Percentiles rank a stretch among this genome's conserved stretches.
These are phyloP conservation scores for Xylaria sp. DNA, from an alignment of 2,329 filamentous ascomycete species.

Conservation along the genomic window DNA sequence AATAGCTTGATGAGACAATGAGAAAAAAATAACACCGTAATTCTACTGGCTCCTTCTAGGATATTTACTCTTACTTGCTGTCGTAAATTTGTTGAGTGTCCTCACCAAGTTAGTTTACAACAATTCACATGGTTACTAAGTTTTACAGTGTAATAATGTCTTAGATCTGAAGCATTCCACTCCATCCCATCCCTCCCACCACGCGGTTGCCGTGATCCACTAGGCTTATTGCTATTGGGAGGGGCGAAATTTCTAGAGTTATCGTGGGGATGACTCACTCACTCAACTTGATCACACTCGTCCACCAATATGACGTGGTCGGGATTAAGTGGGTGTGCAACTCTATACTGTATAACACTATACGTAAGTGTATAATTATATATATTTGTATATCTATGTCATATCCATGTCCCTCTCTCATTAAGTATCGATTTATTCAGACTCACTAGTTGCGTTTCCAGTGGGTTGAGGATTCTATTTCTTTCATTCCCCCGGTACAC, in stretches of 20 bases:
- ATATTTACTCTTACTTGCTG: not conserved
- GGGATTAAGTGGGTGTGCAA: conserved; percentile 21
- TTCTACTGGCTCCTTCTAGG: not conserved
- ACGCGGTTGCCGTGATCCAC: conserved; percentile 21
- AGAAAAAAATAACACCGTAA: not conserved
- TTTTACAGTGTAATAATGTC: not conserved
- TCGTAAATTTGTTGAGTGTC: conserved; percentile 6
- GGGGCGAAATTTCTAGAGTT: not conserved
- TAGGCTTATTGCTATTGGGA: conserved; percentile 24
- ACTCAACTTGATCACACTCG: conserved; percentile 24
- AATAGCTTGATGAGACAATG: conserved; percentile 16
- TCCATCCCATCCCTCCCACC: not conserved
- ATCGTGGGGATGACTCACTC: conserved; percentile 13
- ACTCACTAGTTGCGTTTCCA: too few relatives aligned
- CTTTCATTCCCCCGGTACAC: too few relatives aligned
- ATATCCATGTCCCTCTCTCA: not conserved
- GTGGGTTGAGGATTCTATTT: too few relatives aligned
- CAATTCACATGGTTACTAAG: not conserved
- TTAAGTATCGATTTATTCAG: not conserved
- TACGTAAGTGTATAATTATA: not conserved
- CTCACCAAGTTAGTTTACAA: not conserved
- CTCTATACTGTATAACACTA: conserved; percentile 1
- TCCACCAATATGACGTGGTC: conserved; percentile 30
- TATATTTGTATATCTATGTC: not conserved
- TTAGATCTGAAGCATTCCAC: conserved; percentile 1